Percentiles rank a stretch among this genome's conserved stretches.
Evolutionary conservation across 192 early-diverging fungal species (phyloP).

Genomic region (Pilobolus umbonatus): DNA sequence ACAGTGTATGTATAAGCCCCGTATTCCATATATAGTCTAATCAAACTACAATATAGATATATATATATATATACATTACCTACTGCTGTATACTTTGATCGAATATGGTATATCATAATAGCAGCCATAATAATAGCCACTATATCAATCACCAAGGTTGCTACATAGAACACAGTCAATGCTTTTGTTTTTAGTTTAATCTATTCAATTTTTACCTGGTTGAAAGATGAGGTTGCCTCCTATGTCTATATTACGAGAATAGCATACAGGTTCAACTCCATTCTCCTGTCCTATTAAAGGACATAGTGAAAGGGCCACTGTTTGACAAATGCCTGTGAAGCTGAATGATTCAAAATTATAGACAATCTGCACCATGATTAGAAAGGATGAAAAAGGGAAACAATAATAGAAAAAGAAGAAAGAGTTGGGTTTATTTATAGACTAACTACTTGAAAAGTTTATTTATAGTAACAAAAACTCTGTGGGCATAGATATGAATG

Average conservation of each 20-base stretch:
- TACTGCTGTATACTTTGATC: constrained; percentile 97
- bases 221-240: constrained; percentile 85
- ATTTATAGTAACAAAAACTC: too few species aligned
- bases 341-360: constrained; percentile 62
- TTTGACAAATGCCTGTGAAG: constrained; percentile 87
- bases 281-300: constrained; percentile 74
- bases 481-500: too few species aligned
- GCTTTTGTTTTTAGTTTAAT: too few species aligned
- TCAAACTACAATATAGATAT: neutral
- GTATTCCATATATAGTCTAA: too few species aligned
- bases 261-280: constrained; percentile 86
- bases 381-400: neutral
- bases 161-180: constrained; percentile 31
- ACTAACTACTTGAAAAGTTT: too few species aligned
- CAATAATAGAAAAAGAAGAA: neutral
- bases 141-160: constrained; percentile 90
- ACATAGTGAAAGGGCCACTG: constrained; percentile 82
- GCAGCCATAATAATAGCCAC: constrained; percentile 92
- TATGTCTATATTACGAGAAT: constrained; percentile 92
- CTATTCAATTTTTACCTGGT: constrained; percentile 47
- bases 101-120: constrained; percentile 98
- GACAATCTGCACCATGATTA: constrained; percentile 26
- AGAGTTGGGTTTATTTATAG: too few species aligned
- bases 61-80: constrained; percentile 48
- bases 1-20: too few species aligned